A percentile compares a stretch with the other conserved stretches of the same genome.
Evolutionary conservation across 148 eudicot genomes (phyloP).

Genomic region (Dianthus caryophyllus): DNA sequence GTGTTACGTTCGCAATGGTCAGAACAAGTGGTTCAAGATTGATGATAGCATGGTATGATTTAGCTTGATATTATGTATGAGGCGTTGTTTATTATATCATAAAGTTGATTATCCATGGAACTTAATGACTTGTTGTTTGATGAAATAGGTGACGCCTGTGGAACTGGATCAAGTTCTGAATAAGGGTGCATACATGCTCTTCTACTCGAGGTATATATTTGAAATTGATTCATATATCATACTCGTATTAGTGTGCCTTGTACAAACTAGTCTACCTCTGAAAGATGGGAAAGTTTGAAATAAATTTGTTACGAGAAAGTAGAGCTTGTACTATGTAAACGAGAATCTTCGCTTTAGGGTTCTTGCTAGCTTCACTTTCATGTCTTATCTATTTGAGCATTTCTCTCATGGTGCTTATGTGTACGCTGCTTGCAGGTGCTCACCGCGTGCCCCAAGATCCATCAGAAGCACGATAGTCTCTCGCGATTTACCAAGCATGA

Average conservation of each 20-base stretch:
- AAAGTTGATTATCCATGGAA: background rate
- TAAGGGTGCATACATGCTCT: constrained; percentile 84
- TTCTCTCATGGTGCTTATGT: background rate
- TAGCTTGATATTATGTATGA: background rate
- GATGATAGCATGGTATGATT: constrained; percentile 64
- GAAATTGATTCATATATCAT: background rate
- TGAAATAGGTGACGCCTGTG: constrained; percentile 62
- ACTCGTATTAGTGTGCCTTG: background rate
- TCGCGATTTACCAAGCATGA: constrained; percentile 35
- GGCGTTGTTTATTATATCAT: background rate
- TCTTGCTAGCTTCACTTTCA: background rate
- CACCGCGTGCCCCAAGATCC: constrained; percentile 79
- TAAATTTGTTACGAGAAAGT: too few species aligned
- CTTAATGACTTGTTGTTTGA: constrained; percentile 1
- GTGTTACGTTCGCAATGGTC: constrained; percentile 71
- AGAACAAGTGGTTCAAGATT: constrained; percentile 74
- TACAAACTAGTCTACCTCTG: background rate
- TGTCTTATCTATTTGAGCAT: background rate
- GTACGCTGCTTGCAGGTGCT: constrained; percentile 44
- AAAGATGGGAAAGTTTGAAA: background rate
- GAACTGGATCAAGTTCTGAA: constrained; percentile 59
- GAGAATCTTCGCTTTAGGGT: background rate
- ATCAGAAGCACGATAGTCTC: constrained; percentile 44
- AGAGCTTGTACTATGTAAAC: background rate
- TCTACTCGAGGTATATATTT: constrained; percentile 64